Evolutionary conservation across 2,329 filamentous ascomycete species (phyloP).

Genomic region (Periconia digitata): DNA sequence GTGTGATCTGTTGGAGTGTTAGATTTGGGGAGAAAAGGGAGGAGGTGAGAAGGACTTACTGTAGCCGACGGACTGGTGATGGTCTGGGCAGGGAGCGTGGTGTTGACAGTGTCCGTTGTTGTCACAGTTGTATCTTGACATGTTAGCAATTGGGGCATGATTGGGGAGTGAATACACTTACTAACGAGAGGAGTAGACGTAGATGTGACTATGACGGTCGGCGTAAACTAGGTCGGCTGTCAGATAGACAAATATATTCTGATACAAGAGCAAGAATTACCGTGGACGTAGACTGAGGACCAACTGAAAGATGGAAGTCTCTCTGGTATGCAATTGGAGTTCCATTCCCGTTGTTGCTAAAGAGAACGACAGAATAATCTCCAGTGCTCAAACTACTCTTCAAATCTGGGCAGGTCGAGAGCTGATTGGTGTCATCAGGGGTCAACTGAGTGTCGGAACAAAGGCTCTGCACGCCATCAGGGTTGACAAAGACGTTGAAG

Average conservation of each 20-base stretch:
- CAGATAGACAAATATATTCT: background rate
- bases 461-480: slow-evolving; percentile 39
- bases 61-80: slow-evolving; percentile 24
- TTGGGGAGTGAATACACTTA: slow-evolving; percentile 6
- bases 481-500: slow-evolving; percentile 44
- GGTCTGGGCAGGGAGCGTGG: slow-evolving; percentile 8
- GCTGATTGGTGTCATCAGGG: slow-evolving; percentile 38
- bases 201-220: slow-evolving; percentile 12
- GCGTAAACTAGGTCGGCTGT: background rate
- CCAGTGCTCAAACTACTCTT: slow-evolving; percentile 42
- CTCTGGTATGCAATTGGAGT: slow-evolving; percentile 44
- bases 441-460: slow-evolving; percentile 41
- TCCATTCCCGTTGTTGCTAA: slow-evolving; percentile 44
- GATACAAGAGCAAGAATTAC: slow-evolving; percentile 4
- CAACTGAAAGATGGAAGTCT: slow-evolving; percentile 44
- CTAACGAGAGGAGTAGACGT: slow-evolving; percentile 19
- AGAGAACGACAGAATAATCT: slow-evolving; percentile 43
- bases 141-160: slow-evolving; percentile 1
- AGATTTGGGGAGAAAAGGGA: background rate
- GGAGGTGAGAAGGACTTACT: slow-evolving; percentile 1
- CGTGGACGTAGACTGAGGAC: slow-evolving; percentile 36
- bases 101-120: slow-evolving; percentile 19
- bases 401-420: slow-evolving; percentile 41
- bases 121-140: slow-evolving; percentile 16
- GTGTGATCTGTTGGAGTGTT: slow-evolving; percentile 7